These are phyloP conservation scores for Pseudotulostoma volvatum DNA, from an alignment of 495 filamentous ascomycete species.

Conservation along the genomic window DNA sequence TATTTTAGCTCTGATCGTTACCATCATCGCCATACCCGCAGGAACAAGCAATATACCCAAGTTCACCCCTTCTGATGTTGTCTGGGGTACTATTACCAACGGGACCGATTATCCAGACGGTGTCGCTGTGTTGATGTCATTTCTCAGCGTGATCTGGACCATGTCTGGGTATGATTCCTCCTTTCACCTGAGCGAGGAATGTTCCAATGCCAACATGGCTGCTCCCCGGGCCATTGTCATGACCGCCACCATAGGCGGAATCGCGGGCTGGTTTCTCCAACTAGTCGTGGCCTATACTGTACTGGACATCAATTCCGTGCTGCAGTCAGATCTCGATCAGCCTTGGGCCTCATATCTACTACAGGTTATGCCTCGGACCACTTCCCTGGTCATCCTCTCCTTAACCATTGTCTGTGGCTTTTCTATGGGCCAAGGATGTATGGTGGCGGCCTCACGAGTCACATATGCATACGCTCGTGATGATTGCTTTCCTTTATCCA, in stretches of 20 bases:
- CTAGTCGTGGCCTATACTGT: slow-evolving; percentile 71
- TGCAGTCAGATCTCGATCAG: slow-evolving; percentile 51
- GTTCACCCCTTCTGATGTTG: slow-evolving; percentile 44
- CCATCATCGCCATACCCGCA: slow-evolving; percentile 56
- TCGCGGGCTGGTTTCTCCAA: slow-evolving; percentile 62
- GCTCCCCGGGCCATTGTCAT: slow-evolving; percentile 64
- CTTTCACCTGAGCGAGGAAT: slow-evolving; percentile 65
- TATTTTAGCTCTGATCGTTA: slow-evolving; percentile 47
- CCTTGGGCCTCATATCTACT: slow-evolving; percentile 63
- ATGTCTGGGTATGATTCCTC: slow-evolving; percentile 58
- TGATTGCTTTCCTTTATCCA: slow-evolving; percentile 55
- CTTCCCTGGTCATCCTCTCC: slow-evolving; percentile 46
- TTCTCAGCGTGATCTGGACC: slow-evolving; percentile 48
- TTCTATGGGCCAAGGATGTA: slow-evolving; percentile 70
- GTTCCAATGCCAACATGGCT: slow-evolving; percentile 59
- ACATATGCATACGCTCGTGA: slow-evolving; percentile 71
- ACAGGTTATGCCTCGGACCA: slow-evolving; percentile 50
- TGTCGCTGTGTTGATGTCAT: slow-evolving; percentile 59
- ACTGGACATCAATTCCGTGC: slow-evolving; percentile 42
- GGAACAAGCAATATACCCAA: slow-evolving; percentile 40
- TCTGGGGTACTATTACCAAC: slow-evolving; percentile 57
- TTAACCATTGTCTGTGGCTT: slow-evolving; percentile 64
- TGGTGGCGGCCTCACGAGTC: slow-evolving; percentile 65
- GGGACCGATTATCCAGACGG: slow-evolving; percentile 57
- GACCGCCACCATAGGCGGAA: slow-evolving; percentile 48